Conservation (phyloP, 2,329 filamentous ascomycete genomes). For the Epichloe brachyelytri region DNA sequence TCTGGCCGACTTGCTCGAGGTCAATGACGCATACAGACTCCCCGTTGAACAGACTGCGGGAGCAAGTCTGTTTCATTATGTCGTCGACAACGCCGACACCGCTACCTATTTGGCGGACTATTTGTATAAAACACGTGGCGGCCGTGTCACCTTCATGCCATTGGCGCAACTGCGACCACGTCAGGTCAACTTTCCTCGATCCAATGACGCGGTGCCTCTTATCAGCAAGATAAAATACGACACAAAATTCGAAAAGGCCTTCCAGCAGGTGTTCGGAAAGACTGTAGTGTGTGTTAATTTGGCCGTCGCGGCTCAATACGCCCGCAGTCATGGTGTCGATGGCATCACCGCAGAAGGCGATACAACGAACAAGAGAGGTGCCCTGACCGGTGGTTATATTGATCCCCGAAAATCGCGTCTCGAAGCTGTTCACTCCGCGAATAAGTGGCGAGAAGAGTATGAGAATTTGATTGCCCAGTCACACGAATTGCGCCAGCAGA, state of each 20-base stretch:
- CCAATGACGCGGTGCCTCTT: conserved; percentile 77
- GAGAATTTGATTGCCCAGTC: conserved; percentile 54
- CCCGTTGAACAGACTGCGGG: conserved; percentile 90
- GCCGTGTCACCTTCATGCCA: conserved; percentile 89
- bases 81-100: conserved; percentile 84
- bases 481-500: conserved; percentile 51
- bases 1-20: conserved; percentile 81
- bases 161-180: conserved; percentile 67
- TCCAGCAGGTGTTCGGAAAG: conserved; percentile 90
- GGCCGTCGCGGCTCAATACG: conserved; percentile 77
- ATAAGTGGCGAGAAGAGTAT: conserved; percentile 61
- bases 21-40: conserved; percentile 71
- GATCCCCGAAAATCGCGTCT: conserved; percentile 77
- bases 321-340: conserved; percentile 79
- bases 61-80: conserved; percentile 85
- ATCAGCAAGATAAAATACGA: conserved; percentile 77
- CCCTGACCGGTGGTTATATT: conserved; percentile 87
- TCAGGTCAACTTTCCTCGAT: conserved; percentile 64
- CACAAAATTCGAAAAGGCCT: conserved; percentile 63
- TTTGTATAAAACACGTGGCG: conserved; percentile 66
- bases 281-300: conserved; percentile 89
- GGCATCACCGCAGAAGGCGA: conserved; percentile 93
- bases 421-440: conserved; percentile 66
- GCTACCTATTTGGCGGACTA: conserved; percentile 70
- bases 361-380: conserved; percentile 87